Evolutionary conservation across 2,329 filamentous ascomycete genomes (phyloP).

Genomic region (Hymenoscyphus fructigenus): DNA sequence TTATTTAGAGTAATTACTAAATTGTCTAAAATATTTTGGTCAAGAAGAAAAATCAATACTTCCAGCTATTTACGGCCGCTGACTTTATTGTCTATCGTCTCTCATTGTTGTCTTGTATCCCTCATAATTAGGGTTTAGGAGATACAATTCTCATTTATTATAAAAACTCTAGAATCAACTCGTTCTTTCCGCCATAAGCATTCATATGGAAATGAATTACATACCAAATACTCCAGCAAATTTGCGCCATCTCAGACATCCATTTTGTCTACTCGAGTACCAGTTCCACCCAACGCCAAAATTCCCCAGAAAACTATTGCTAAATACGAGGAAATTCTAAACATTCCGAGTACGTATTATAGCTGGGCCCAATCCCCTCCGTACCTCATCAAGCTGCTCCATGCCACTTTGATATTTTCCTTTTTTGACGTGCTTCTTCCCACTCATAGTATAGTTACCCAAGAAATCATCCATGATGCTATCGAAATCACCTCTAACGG

Average conservation of each 20-base stretch:
- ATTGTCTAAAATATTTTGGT: not conserved
- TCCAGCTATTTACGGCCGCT: too few relatives aligned
- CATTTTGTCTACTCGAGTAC: slow-evolving; percentile 5
- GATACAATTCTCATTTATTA: too few relatives aligned
- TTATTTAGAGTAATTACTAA: not conserved
- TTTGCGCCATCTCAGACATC: slow-evolving; percentile 1
- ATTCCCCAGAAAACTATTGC: not conserved
- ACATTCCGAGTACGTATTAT: slow-evolving; percentile 45
- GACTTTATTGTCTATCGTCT: too few relatives aligned
- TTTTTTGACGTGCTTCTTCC: slow-evolving; percentile 76
- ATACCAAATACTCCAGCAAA: not conserved
- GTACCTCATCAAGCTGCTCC: slow-evolving; percentile 87
- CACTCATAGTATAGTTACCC: slow-evolving; percentile 67
- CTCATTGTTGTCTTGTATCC: too few relatives aligned
- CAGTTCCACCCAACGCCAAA: not conserved
- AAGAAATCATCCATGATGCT: slow-evolving; percentile 92
- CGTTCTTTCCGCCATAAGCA: not conserved
- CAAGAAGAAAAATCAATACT: too few relatives aligned
- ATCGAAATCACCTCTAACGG: slow-evolving; percentile 78
- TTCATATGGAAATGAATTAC: not conserved
- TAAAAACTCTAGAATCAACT: not conserved
- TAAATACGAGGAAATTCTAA: not conserved
- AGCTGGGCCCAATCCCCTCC: slow-evolving; percentile 75
- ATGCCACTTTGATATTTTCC: slow-evolving; percentile 78
- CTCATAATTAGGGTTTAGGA: too few relatives aligned